phyloP scores from a whole-genome alignment of 1,139 yeast genomes.

The Nematodospora anomalae region DNA sequence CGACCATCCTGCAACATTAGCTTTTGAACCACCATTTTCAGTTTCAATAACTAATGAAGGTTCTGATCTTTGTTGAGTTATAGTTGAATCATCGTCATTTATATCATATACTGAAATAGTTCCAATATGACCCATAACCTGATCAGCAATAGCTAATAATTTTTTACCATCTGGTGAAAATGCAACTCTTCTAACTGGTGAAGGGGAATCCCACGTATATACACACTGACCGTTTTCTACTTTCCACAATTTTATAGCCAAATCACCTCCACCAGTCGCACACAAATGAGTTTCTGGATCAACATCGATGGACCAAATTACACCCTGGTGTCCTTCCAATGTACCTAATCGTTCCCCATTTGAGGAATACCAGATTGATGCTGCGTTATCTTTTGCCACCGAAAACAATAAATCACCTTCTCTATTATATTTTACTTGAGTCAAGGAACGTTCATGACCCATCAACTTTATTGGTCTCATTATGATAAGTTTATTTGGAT shows the following conservation, averaged over 20 bases:
- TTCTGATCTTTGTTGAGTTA: slow-evolving; percentile 37
- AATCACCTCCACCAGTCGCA: slow-evolving; percentile 91
- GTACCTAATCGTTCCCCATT: slow-evolving; percentile 98
- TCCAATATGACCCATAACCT: slow-evolving; percentile 90
- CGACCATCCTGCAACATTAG: slow-evolving; percentile 88
- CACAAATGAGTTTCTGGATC: slow-evolving; percentile 67
- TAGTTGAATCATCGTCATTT: slow-evolving; percentile 37
- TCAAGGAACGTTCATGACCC: slow-evolving; percentile 86
- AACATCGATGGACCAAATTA: slow-evolving; percentile 93
- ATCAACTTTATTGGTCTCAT: slow-evolving; percentile 59
- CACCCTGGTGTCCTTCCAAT: slow-evolving; percentile 82
- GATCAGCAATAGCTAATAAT: slow-evolving; percentile 81
- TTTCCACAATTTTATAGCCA: slow-evolving; percentile 82
- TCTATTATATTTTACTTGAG: slow-evolving; percentile 89
- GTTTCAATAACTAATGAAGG: slow-evolving; percentile 69
- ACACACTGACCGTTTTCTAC: slow-evolving; percentile 77
- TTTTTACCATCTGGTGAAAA: slow-evolving; percentile 72
- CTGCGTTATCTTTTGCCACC: slow-evolving; percentile 84
- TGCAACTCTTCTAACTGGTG: slow-evolving; percentile 90
- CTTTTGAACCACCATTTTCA: slow-evolving; percentile 61
- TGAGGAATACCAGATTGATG: slow-evolving; percentile 92
- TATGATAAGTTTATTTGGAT: slow-evolving; percentile 4
- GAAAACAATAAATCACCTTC: slow-evolving; percentile 95
- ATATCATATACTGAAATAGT: slow-evolving; percentile 69
- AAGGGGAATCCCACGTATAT: slow-evolving; percentile 70